A percentile compares a stretch with the other conserved stretches of the same genome.
Evolutionary conservation across 768 basidiomycete species (phyloP).

Genomic region (Leccinum olivaceopallidum): DNA sequence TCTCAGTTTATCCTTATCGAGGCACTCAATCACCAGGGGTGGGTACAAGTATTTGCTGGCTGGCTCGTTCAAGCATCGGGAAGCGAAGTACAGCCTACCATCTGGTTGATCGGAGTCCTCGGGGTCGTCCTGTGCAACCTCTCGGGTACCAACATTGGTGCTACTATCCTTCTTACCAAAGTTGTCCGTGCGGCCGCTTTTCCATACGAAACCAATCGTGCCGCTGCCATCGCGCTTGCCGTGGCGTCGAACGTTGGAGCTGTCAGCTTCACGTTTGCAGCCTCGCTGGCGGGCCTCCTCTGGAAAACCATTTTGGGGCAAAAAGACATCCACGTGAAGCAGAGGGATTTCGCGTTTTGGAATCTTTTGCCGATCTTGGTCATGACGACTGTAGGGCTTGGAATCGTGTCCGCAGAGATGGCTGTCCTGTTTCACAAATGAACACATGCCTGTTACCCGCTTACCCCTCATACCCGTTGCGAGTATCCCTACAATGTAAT

Average conservation of each 20-base stretch:
- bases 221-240: constrained; percentile 73
- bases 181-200: constrained; percentile 55
- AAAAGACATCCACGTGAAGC: constrained; percentile 65
- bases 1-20: constrained; percentile 95
- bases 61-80: constrained; percentile 57
- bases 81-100: constrained; percentile 45
- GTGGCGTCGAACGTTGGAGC: constrained; percentile 91
- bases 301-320: constrained; percentile 76
- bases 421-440: constrained; percentile 43
- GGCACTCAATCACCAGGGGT: constrained; percentile 76
- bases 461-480: not conserved
- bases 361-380: constrained; percentile 64
- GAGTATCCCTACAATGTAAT: not conserved
- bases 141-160: constrained; percentile 89
- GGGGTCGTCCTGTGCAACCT: constrained; percentile 78
- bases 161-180: constrained; percentile 86
- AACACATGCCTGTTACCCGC: not conserved
- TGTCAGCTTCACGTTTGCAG: constrained; percentile 85
- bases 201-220: constrained; percentile 40
- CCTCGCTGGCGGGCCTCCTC: constrained; percentile 84
- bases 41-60: constrained; percentile 79
- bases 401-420: constrained; percentile 78
- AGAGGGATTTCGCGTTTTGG: constrained; percentile 68
- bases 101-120: constrained; percentile 71
- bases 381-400: constrained; percentile 67